Conservation (phyloP, 2,329 filamentous ascomycete genomes). For the Zymoseptoria brevis region DNA sequence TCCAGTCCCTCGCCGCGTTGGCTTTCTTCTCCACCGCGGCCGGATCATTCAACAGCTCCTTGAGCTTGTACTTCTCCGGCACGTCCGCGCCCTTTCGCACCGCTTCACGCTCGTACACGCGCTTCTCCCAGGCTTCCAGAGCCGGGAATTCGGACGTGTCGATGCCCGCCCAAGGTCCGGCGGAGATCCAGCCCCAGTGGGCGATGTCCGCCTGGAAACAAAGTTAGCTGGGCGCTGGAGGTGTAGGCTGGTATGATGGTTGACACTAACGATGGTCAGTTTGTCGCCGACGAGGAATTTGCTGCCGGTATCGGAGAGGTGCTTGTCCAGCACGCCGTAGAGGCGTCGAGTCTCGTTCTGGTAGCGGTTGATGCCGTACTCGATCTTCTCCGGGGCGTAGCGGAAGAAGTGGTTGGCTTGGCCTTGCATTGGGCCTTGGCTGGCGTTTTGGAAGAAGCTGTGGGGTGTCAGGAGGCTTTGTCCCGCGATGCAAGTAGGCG, state of each 20-base stretch:
- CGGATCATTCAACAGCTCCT: conserved; percentile 51
- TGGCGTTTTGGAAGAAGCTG: conserved; percentile 60
- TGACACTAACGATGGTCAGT: conserved; percentile 44
- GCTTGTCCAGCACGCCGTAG: conserved; percentile 67
- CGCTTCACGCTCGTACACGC: conserved; percentile 59
- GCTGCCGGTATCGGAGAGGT: conserved; percentile 48
- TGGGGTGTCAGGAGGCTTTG: conserved; percentile 23
- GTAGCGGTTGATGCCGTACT: conserved; percentile 77
- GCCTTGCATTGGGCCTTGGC: conserved; percentile 33
- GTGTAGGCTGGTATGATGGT: background rate
- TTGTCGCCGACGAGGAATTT: conserved; percentile 56
- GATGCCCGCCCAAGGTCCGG: conserved; percentile 52
- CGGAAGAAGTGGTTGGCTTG: conserved; percentile 45
- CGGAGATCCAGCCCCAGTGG: conserved; percentile 69
- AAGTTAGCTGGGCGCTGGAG: background rate
- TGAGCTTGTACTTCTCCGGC: conserved; percentile 55
- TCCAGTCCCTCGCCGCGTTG: conserved; percentile 48
- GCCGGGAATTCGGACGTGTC: conserved; percentile 68
- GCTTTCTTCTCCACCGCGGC: conserved; percentile 51
- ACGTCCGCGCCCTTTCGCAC: conserved; percentile 68
- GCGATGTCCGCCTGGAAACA: conserved; percentile 60
- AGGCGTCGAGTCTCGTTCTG: conserved; percentile 75
- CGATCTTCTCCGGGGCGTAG: conserved; percentile 74
- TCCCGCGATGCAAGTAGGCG: background rate
- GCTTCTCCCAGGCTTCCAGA: conserved; percentile 69